Conservation (phyloP, 1,284 basidiomycete genomes). For the Cutaneotrichosporon dermatis region DNA sequence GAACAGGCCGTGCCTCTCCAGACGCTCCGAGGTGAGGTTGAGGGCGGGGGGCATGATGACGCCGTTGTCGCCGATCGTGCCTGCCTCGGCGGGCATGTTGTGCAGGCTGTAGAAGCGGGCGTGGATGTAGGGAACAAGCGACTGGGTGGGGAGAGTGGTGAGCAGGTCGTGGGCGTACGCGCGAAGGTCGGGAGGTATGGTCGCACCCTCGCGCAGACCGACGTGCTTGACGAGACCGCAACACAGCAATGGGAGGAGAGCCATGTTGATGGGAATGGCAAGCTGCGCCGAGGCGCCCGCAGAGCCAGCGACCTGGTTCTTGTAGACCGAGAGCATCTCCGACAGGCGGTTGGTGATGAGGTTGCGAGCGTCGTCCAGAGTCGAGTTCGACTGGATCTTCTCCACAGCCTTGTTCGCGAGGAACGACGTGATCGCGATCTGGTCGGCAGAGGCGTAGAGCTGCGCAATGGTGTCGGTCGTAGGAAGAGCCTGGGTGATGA, state of each 20-base stretch:
- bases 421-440: constrained; percentile 82
- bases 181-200: constrained; percentile 92
- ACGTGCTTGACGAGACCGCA: constrained; percentile 93
- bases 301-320: constrained; percentile 91
- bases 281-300: constrained; percentile 92
- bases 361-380: constrained; percentile 87
- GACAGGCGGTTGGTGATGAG: constrained; percentile 84
- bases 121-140: constrained; percentile 88
- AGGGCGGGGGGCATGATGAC: constrained; percentile 56
- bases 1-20: constrained; percentile 94
- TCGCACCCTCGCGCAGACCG: constrained; percentile 87
- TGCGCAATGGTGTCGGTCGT: constrained; percentile 91
- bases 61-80: constrained; percentile 42
- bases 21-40: constrained; percentile 84
- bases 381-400: constrained; percentile 69
- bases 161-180: constrained; percentile 92
- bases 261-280: constrained; percentile 85
- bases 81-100: constrained; percentile 65
- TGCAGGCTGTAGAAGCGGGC: constrained; percentile 94
- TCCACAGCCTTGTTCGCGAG: constrained; percentile 97
- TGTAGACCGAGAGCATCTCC: constrained; percentile 87
- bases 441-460: constrained; percentile 90
- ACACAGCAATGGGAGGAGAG: constrained; percentile 83
- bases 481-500: constrained; percentile 86
- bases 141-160: constrained; percentile 84